phyloP scores from a whole-genome alignment of 1,139 yeast genomes.

The Yamadazyma siamensis region DNA sequence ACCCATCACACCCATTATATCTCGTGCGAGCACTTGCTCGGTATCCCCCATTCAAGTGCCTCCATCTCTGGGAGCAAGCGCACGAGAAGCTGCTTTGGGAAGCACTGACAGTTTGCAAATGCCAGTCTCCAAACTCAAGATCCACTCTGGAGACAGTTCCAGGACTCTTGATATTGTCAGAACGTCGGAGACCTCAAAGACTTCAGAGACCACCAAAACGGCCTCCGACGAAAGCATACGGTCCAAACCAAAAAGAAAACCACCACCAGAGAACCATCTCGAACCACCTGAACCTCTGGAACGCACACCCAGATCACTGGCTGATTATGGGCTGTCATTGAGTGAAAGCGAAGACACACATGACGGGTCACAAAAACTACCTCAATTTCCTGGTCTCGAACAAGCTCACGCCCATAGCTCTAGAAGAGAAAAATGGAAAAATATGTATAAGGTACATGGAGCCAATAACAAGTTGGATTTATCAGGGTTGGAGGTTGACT shows the following conservation, averaged over 20 bases:
- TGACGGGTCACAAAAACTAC: conserved; percentile 15
- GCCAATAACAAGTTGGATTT: conserved; percentile 14
- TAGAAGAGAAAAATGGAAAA: conserved; percentile 12
- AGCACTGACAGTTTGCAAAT: conserved; percentile 16
- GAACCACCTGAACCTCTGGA: not conserved
- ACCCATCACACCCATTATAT: conserved; percentile 10
- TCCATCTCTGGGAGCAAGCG: conserved; percentile 17
- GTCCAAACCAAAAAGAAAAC: conserved; percentile 21
- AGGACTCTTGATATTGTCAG: too few species aligned
- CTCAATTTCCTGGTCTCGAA: conserved; percentile 27
- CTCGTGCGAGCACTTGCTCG: conserved; percentile 11
- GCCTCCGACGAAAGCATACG: conserved; percentile 11
- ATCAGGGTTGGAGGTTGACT: conserved; percentile 15
- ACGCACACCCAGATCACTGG: conserved; percentile 14
- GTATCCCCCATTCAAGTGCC: conserved; percentile 16
- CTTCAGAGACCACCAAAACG: too few species aligned
- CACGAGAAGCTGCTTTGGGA: conserved; percentile 16
- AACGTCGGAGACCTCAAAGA: too few species aligned
- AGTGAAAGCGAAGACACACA: conserved; percentile 14
- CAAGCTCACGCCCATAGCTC: conserved; percentile 6
- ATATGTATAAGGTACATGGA: conserved; percentile 16
- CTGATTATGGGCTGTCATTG: conserved; percentile 10
- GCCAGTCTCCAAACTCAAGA: conserved; percentile 4
- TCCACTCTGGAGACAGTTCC: conserved; percentile 11
- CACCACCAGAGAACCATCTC: conserved; percentile 19